Base-by-base conservation (phyloP, 306 rosid species). In the Prosopis cineraria region DNA sequence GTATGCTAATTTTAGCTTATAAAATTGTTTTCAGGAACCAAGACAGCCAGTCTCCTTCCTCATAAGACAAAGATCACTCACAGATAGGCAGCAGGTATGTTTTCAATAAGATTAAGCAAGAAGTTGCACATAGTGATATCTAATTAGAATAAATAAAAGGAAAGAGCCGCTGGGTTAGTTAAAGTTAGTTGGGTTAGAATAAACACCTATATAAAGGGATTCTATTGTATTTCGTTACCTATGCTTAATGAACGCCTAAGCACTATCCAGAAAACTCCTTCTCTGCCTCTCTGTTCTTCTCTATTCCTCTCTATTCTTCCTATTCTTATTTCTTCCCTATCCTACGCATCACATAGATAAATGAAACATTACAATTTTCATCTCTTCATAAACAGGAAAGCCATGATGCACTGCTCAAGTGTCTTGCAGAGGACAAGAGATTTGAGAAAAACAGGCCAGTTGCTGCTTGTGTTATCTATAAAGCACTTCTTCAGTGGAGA, bases 401-500 rank as follows among this genome's bases (percentile, higher is more conserved):
- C 81, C 85, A 89, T 71, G 98, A 93, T 68, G 81, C 85, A 72
- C 93, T 93, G 81, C 88, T 93, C 79, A 93, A 93, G 87, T 93
- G 90, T 80, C 89, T 93, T 67, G 68, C 66, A 1, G 94, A 91
- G 80, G 97, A 93, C 53, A 89, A 87, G 75, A 76, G 81, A 59
- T 91, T 93, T 36, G 93, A 91, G 86, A 89, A 91, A 53, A 89
- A 81, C 75, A 91, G 89, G 79, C 89, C 98, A 22, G 91, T 91
- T 47, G 86, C 87, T 70, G 91, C 98, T 53, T 91, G 91, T 68
- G 76, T 93, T 75, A 85, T 89, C 52, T 91, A 91, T 86, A 91
- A 88, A 82, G 68, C 93, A 76, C 96, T 93, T 84, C 88, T 93
- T 77, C 98, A 91, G 50, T 93, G 98, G 98, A 79, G 98, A 83